phyloP scores from a whole-genome alignment of 495 filamentous ascomycete species.

The Podospora pseudoanserina region DNA sequence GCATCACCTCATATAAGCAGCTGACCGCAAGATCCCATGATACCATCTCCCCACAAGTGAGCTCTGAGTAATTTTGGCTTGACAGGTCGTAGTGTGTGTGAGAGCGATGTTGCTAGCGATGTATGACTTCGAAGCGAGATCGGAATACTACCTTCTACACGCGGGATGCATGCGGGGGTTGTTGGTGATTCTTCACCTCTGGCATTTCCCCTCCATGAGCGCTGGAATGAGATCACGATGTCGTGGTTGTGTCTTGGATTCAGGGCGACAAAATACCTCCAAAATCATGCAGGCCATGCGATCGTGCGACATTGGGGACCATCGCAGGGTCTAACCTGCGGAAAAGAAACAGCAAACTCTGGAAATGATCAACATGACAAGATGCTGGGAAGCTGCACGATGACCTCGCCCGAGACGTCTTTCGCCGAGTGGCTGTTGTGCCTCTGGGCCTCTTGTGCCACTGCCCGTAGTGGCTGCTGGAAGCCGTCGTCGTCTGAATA shows the following conservation, averaged over 20 bases:
- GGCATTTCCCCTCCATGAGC: background rate
- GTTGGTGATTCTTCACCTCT: background rate
- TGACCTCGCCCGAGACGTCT: constrained; percentile 17
- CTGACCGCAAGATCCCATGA: constrained; percentile 15
- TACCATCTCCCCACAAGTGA: constrained; percentile 2
- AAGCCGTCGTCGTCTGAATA: constrained; percentile 3
- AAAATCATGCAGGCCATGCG: background rate
- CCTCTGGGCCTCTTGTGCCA: background rate
- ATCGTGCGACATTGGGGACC: background rate
- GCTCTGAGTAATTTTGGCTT: background rate
- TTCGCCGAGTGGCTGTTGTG: background rate
- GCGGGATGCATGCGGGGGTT: background rate
- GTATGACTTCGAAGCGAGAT: background rate
- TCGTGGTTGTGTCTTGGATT: background rate
- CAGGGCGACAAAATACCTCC: background rate
- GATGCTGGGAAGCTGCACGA: constrained; percentile 12
- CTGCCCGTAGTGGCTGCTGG: background rate
- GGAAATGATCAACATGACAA: background rate
- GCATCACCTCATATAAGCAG: constrained; percentile 12
- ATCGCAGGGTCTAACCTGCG: background rate
- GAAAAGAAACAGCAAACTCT: background rate
- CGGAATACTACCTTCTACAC: background rate
- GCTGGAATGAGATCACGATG: background rate
- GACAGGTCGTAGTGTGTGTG: background rate
- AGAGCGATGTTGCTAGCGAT: background rate